phyloP scores from a whole-genome alignment of 768 basidiomycete species.

The Hericium rajendrae region DNA sequence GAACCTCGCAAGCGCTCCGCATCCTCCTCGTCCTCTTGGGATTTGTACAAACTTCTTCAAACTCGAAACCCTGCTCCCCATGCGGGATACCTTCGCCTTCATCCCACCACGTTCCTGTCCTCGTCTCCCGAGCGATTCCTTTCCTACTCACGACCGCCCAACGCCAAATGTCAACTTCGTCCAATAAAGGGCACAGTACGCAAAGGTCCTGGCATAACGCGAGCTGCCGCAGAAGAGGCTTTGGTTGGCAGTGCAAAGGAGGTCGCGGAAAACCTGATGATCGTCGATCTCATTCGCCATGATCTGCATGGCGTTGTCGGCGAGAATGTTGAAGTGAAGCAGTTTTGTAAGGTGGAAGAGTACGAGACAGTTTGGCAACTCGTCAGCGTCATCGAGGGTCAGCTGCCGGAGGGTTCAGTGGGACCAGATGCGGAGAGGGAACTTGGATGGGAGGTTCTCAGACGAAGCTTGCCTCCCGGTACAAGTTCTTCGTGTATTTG shows the following conservation, averaged over 20 bases:
- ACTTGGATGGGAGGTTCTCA: conserved; percentile 72
- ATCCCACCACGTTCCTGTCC: conserved; percentile 68
- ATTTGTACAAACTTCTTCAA: conserved; percentile 64
- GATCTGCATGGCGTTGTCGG: conserved; percentile 82
- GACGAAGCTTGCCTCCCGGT: conserved; percentile 82
- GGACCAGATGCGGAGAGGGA: conserved; percentile 31
- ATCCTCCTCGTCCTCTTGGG: conserved; percentile 59
- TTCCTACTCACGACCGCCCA: conserved; percentile 60
- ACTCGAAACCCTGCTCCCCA: conserved; percentile 81
- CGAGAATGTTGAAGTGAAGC: conserved; percentile 69
- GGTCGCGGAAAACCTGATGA: conserved; percentile 96
- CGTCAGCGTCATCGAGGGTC: conserved; percentile 87
- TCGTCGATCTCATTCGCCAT: conserved; percentile 91
- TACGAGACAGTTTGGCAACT: conserved; percentile 94
- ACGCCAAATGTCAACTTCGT: conserved; percentile 66
- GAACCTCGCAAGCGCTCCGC: conserved; percentile 14
- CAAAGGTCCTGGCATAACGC: conserved; percentile 55
- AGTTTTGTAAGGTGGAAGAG: conserved; percentile 84
- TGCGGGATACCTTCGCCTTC: conserved; percentile 69
- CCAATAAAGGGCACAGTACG: conserved; percentile 92
- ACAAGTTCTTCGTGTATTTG: conserved; percentile 5
- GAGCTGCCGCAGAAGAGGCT: conserved; percentile 53
- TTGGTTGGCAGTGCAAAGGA: conserved; percentile 72
- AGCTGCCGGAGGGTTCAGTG: conserved; percentile 24
- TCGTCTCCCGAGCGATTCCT: conserved; percentile 93